Evolutionary conservation across 164 flowering plant genomes (phyloP), one percentile per base, ranked within the genome.

Genomic region (Aristolochia contorta): DNA sequence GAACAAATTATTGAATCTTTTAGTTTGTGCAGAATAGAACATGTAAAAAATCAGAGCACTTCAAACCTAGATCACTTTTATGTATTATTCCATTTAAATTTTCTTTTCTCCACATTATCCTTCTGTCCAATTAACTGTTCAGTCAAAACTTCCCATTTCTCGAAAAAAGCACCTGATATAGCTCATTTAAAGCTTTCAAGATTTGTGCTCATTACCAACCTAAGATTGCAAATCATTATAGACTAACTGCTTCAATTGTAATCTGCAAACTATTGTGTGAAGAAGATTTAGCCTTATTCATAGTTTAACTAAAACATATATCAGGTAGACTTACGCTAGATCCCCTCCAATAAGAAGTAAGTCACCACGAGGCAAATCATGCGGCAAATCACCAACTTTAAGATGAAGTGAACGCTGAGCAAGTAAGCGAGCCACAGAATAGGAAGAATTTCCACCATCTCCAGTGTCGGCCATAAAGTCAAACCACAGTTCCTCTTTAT

Each of bases 391-490:
- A 41, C 67, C 71, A 60, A 0, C 49, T n/a, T 60, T 67, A 19
- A 81, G 27, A 32, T 27, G 61, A 63, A 94, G 61, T 54, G 77
- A 74, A 68, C 90, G 97, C 64, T 87, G 97, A 65, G 99, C 99
- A 66, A 94, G 93, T 63, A 94, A 76, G 20, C 87, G 81, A 54
- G 99, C 96, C 50, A 94, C 85, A 58, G 85, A 15, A 72, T 91
- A 94, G 27, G 99, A 84, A 30, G 99, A 91, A 67, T 94, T 91
- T 54, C 99, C 99, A 69, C 99, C 97, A 81, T 94, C 99, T 50
- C 99, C 99, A 49, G 99, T 91, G 77, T 94, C 99, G 32, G 96
- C 93, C 97, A 94, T 94, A 75, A 94, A 94, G 66, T 94, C 99
- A 80, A 94, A 91, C 99, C 99, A 94, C 6, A 94, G 50, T 12